These are phyloP conservation scores for Colletotrichum gigasporum DNA, from an alignment of 2,329 filamentous ascomycete species.

Conservation along the genomic window DNA sequence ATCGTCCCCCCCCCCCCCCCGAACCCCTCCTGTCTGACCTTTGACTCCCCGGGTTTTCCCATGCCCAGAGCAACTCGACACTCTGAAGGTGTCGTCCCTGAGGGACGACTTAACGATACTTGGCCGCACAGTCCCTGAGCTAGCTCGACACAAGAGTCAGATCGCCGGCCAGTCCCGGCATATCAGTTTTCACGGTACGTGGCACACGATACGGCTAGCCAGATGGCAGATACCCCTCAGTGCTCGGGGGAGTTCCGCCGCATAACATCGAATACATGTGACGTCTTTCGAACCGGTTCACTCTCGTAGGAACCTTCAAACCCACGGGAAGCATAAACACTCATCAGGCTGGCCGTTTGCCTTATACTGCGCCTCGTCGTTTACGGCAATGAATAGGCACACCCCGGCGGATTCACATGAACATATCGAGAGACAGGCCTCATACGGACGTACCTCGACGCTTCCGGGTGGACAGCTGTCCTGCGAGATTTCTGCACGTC, in stretches of 20 bases:
- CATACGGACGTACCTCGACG: slow-evolving; percentile 11
- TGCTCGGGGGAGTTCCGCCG: not conserved
- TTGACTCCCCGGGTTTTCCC: slow-evolving; percentile 1
- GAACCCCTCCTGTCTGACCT: not conserved
- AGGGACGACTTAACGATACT: not conserved
- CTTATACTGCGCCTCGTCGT: not conserved
- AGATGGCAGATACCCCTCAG: not conserved
- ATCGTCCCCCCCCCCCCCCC: not conserved
- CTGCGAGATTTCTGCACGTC: slow-evolving; percentile 19
- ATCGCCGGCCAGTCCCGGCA: not conserved
- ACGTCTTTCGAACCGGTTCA: not conserved
- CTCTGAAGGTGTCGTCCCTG: not conserved
- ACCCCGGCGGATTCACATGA: not conserved
- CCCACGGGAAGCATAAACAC: not conserved
- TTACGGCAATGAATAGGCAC: not conserved
- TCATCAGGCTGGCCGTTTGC: not conserved
- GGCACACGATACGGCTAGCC: not conserved
- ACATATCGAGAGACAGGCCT: not conserved
- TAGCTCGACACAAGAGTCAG: not conserved
- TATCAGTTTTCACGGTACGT: not conserved
- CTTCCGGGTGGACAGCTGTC: slow-evolving; percentile 12
- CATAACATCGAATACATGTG: slow-evolving; percentile 16
- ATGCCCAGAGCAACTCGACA: not conserved
- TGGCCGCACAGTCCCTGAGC: slow-evolving; percentile 1
- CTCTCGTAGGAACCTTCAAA: not conserved